Evolutionary conservation across 2,329 filamentous ascomycete species (phyloP), one percentile per base, ranked within the genome.

Genomic region (Chrysoporthe austroafricana): DNA sequence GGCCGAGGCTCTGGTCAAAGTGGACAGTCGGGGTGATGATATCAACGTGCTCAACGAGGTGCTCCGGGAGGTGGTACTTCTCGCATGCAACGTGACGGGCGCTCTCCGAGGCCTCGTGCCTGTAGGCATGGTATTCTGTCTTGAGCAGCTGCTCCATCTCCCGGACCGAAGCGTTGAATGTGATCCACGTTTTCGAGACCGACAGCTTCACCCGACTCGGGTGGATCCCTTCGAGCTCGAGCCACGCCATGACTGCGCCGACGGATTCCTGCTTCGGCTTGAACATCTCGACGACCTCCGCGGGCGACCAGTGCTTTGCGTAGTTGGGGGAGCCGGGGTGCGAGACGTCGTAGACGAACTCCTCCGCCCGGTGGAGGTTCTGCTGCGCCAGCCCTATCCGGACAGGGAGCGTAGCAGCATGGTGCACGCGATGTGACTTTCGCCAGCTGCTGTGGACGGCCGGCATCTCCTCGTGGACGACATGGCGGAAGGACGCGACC

Each of bases 81-180:
- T 82, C 80, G 61, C 80, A 79, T 4, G 80, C 81, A 54, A 83
- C 70, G 68, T 82, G 80, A 4, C 42, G 64, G 21, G 71, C 70
- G 26, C 75, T 70, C 65, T 79, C 68, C 70, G 76, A 70, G 1
- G 73, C 70, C 11, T 73, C 71, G 71, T 85, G 82, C 70, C 81
- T 76, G 72, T 84, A 86, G 56, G 83, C 74, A 70, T 86, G 81
- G 71, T 86, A 87, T 67, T 85, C 77, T 7, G 86, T 82, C 71
- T 81, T 80, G 60, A 88, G 79, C 21, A 88, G 78, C 26, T 76
- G 74, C 74, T 88, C 85, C 6, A 84, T 81, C 73, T 89, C 83
- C 46, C 80, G 77, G 3, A 83, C 83, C 6, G 84, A 84, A 9
- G 85, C 84, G 66, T 86, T 80, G 73, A 88, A 87, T 13, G 80